Base-by-base conservation (phyloP, 2,329 filamentous ascomycete genomes). In the Colletotrichum horii region DNA sequence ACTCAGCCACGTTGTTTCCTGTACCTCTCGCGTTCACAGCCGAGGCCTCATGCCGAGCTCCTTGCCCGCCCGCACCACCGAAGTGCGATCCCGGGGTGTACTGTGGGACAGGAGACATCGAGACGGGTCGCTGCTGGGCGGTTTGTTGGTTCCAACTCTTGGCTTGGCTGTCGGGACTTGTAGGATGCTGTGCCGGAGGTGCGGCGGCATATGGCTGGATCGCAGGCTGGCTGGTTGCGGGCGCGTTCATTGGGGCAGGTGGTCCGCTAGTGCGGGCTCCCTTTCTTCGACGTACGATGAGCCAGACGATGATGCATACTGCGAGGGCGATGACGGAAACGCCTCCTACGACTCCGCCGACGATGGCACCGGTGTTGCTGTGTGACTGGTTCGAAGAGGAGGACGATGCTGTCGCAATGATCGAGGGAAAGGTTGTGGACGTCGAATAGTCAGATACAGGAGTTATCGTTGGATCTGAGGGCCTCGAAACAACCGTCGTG, bases 351-450 rank as follows among this genome's bases (percentile, higher is more conserved):
- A n/a, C 38, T 11, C 38, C 38, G 38, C 38, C 38, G 38, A 48
- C 38, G 38, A 48, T 48, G 19, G 38, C 38, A 4, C 38, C 38
- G 6, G 19, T 48, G 38, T 48, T 48, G 38, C 38, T 48, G 38
- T 43, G 38, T 2, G 38, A 6, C 5, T 43, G 3, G 3, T 4
- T 3, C 2, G 5, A n/a, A 3, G 38, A 2, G 0, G 38, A 4
- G 38, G 38, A 48, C 1, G 38, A 48, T 48, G 9, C 38, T 0
- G n/a, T 19, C 38, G 38, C 0, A n/a, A 19, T 12, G 3, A 19
- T 48, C 22, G 38, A 48, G 38, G 38, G 19, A 6, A n/a, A 19
- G 19, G 38, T 19, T 48, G 38, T n/a, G 38, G 38, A 48, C n/a
- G 38, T 19, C 38, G 38, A 48, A 43, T 9, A n/a, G 38, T 43